These are phyloP conservation scores for Cajanus cajan DNA, from an alignment of 306 rosid species.

Conservation along the genomic window DNA sequence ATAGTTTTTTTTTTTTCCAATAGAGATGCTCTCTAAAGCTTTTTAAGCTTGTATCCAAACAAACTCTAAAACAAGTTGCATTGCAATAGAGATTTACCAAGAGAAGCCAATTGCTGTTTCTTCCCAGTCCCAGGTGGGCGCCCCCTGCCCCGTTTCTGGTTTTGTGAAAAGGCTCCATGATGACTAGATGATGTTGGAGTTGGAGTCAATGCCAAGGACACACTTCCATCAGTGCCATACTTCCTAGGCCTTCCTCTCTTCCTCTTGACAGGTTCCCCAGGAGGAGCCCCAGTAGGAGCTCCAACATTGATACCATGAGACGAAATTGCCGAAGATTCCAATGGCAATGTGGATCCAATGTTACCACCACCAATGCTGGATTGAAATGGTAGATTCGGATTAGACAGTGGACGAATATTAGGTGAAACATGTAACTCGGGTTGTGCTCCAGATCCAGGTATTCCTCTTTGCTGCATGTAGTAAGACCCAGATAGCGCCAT, in stretches of 20 bases:
- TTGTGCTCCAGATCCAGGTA: constrained; percentile 58
- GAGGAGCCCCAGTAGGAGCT: constrained; percentile 51
- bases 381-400: constrained; percentile 63
- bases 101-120: constrained; percentile 81
- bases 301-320: constrained; percentile 73
- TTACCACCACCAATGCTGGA: constrained; percentile 52
- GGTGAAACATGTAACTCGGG: constrained; percentile 63
- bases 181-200: constrained; percentile 41
- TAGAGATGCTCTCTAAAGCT: too few relatives aligned
- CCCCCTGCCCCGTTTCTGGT: constrained; percentile 78
- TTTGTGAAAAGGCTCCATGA: constrained; percentile 42
- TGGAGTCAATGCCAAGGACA: constrained; percentile 76
- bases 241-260: constrained; percentile 96
- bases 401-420: constrained; percentile 51
- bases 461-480: constrained; percentile 74
- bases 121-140: constrained; percentile 89
- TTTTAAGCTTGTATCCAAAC: too few relatives aligned
- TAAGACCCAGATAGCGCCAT: constrained; percentile 77
- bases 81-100: constrained; percentile 48
- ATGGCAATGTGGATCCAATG: constrained; percentile 60
- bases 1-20: too few relatives aligned
- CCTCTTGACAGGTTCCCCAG: constrained; percentile 68
- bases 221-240: constrained; percentile 82
- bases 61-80: neutral
- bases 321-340: constrained; percentile 62